Conservation (phyloP, 345 rosid genomes). For the Salix brachista region DNA sequence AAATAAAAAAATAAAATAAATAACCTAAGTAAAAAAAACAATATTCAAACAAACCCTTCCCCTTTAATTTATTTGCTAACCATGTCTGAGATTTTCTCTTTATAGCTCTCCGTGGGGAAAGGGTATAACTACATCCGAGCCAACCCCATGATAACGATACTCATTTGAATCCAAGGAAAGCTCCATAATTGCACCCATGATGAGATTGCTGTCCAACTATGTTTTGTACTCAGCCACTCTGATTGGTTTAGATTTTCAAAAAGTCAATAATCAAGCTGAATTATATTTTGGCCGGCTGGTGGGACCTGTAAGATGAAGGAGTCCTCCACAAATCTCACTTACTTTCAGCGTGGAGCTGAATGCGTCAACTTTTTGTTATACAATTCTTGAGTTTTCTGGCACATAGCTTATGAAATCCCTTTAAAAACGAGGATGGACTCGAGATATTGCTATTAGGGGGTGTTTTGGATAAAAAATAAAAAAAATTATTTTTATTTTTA, state of each 20-base stretch:
- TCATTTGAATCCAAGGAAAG: background rate
- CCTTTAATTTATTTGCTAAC: no score
- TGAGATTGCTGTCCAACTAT: background rate
- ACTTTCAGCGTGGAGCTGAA: background rate
- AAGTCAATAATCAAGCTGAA: background rate
- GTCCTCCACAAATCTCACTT: background rate
- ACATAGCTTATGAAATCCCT: background rate
- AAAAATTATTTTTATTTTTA: no score
- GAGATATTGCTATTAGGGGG: background rate
- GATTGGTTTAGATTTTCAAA: background rate
- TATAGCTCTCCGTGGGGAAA: background rate
- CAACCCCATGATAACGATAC: background rate
- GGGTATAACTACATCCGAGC: background rate
- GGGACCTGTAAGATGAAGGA: background rate
- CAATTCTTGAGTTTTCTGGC: background rate
- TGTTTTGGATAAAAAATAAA: no score
- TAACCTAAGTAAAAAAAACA: no score
- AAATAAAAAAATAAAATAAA: no score
- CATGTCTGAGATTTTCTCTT: background rate
- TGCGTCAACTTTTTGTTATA: background rate
- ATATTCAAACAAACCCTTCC: no score
- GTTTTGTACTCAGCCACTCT: background rate
- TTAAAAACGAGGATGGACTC: background rate
- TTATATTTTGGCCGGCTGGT: background rate
- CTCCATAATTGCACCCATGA: constrained; percentile 15